These are phyloP conservation scores for Botryotinia globosa DNA, from an alignment of 2,329 filamentous ascomycete genomes.

Conservation along the genomic window DNA sequence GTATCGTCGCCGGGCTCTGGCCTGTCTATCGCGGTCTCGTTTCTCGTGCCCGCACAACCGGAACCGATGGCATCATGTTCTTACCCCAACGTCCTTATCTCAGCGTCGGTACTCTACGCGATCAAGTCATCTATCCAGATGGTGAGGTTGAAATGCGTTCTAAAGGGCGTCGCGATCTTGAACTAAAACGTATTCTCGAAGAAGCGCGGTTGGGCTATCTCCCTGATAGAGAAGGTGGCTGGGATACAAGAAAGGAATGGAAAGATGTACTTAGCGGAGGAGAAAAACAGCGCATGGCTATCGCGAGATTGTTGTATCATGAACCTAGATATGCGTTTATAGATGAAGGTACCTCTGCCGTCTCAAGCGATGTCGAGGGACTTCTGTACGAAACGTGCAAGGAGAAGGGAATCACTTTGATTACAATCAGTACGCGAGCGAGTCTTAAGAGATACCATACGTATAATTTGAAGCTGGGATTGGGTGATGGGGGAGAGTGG, in stretches of 20 bases:
- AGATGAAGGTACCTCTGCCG: constrained; percentile 92
- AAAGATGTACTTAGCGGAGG: constrained; percentile 96
- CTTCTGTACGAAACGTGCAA: constrained; percentile 91
- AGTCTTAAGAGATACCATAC: constrained; percentile 95
- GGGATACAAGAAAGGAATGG: constrained; percentile 97
- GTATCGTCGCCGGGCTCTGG: constrained; percentile 90
- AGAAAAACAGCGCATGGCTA: constrained; percentile 93
- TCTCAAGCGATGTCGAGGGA: constrained; percentile 91
- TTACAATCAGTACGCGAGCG: constrained; percentile 92
- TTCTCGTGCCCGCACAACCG: constrained; percentile 75
- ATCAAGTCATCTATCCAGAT: constrained; percentile 97
- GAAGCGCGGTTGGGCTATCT: constrained; percentile 85
- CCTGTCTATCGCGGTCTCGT: constrained; percentile 92
- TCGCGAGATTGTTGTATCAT: constrained; percentile 88
- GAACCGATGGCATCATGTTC: constrained; percentile 96
- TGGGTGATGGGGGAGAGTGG: constrained; percentile 80
- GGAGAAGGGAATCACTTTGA: constrained; percentile 87
- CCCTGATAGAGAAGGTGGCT: constrained; percentile 87
- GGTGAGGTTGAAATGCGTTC: constrained; percentile 91
- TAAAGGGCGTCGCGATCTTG: constrained; percentile 71
- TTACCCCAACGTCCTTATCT: constrained; percentile 91
- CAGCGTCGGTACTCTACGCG: constrained; percentile 85
- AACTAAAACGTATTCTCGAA: constrained; percentile 75
- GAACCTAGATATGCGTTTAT: constrained; percentile 93
- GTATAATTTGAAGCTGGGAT: constrained; percentile 80